A percentile compares a stretch with the other conserved stretches of the same genome.
These are phyloP conservation scores for Cynara cardunculus DNA, from an alignment of 129 eudicot species.

Conservation along the genomic window DNA sequence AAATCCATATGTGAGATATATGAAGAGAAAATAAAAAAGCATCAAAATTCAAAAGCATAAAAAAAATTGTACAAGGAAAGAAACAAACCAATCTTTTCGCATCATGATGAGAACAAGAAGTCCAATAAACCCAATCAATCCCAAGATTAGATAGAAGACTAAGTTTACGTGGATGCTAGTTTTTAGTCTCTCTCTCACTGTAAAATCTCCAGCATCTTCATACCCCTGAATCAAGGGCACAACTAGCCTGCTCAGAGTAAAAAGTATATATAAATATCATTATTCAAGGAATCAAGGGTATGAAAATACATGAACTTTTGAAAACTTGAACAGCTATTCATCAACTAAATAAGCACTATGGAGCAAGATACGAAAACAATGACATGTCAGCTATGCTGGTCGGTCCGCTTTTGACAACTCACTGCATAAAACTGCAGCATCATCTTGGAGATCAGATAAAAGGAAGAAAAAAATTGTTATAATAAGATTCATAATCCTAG, in stretches of 20 bases:
- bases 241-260: conserved; percentile 69
- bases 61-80: background rate
- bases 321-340: background rate
- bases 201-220: conserved; percentile 99
- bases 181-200: conserved; percentile 73
- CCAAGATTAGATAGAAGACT: conserved; percentile 79
- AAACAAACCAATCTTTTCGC: conserved; percentile 57
- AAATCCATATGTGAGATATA: background rate
- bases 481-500: background rate
- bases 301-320: background rate
- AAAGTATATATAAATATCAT: conserved; percentile 18
- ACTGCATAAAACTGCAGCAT: background rate
- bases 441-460: background rate
- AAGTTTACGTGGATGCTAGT: conserved; percentile 90
- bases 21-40: background rate
- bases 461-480: background rate
- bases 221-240: conserved; percentile 96
- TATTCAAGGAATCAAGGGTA: conserved; percentile 18
- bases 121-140: conserved; percentile 80
- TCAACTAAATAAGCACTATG: background rate
- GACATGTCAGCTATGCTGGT: background rate
- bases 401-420: background rate
- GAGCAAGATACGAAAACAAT: background rate
- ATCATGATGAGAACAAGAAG: conserved; percentile 66
- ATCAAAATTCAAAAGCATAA: background rate